Base-by-base conservation (phyloP, 2,329 filamentous ascomycete species). In the Dothideomycetes sp. region DNA sequence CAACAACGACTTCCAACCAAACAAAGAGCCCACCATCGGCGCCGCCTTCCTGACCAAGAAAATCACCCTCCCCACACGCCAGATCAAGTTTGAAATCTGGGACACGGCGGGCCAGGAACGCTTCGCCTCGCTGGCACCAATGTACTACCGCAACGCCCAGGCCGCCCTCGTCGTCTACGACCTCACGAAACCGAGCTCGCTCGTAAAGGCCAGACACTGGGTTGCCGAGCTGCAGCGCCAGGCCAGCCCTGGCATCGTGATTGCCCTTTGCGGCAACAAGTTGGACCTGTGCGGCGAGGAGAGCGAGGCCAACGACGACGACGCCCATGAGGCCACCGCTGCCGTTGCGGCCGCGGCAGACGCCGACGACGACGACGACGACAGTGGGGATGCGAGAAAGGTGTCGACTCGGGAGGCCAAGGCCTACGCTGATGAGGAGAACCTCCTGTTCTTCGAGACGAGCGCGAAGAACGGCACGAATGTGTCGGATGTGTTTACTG, bases 71-170 rank as follows among this genome's bases (percentile, higher is more conserved):
- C 89, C 89, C 24, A 87, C 81, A 54, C 78, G 89, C 59, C 95
- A 86, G 43, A 69, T 71, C 57, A 70, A 76, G 49, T 70, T 71
- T 49, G 67, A 71, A 49, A 96, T 98, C 57, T 98, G 89, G 89
- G 89, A 98, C 69, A 96, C 89, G 12, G 89, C 91, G 32, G 89
- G 89, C 58, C 89, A 98, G 66, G 89, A 98, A 70, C 85, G 89
- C 48, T 98, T 96, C 59, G 89, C 89, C 53, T 93, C 84, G 37
- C 77, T 96, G 45, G 91, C 91, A 38, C 91, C 89, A 54, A 96
- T 96, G 91, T 98, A 98, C 75, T 96, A 96, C 72, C 87, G 89
- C 65, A 96, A 98, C 61, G 91, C 91, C 37, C 89, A 96, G 68
- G 87, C 88, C 48, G 91, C 91, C 11, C 83, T 98, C 51, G 89